These are phyloP conservation scores for Didymella exigua DNA, from an alignment of 2,329 filamentous ascomycete species.

Conservation along the genomic window DNA sequence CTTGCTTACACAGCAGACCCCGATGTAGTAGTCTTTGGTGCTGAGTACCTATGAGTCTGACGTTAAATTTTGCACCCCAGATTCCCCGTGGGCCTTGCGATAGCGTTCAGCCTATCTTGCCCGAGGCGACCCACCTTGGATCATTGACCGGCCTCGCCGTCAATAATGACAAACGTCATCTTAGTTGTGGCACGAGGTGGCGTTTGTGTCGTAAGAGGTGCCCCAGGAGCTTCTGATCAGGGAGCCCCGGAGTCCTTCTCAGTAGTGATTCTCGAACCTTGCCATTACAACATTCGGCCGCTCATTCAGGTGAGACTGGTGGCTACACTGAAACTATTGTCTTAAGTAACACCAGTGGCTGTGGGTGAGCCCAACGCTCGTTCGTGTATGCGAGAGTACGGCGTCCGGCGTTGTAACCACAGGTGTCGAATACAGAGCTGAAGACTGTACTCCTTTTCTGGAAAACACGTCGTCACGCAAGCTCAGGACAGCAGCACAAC, in stretches of 20 bases:
- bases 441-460: slow-evolving; percentile 1
- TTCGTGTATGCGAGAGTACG: slow-evolving; percentile 4
- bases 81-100: background rate
- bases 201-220: background rate
- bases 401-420: background rate
- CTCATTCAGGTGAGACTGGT: slow-evolving; percentile 1
- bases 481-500: background rate
- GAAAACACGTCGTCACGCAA: background rate
- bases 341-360: background rate
- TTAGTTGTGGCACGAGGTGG: background rate
- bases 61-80: background rate
- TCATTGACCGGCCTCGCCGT: background rate
- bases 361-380: background rate
- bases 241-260: background rate
- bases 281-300: background rate
- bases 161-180: background rate
- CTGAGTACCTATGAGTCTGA: slow-evolving; percentile 2
- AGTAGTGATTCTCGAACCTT: background rate
- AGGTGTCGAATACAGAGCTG: background rate
- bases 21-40: background rate
- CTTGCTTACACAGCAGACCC: background rate
- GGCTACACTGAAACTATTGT: background rate
- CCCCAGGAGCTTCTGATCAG: background rate
- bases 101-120: background rate
- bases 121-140: background rate